These are phyloP conservation scores for Aphanomyces euteiches DNA, from an alignment of 352 stramenopile species.

Conservation along the genomic window DNA sequence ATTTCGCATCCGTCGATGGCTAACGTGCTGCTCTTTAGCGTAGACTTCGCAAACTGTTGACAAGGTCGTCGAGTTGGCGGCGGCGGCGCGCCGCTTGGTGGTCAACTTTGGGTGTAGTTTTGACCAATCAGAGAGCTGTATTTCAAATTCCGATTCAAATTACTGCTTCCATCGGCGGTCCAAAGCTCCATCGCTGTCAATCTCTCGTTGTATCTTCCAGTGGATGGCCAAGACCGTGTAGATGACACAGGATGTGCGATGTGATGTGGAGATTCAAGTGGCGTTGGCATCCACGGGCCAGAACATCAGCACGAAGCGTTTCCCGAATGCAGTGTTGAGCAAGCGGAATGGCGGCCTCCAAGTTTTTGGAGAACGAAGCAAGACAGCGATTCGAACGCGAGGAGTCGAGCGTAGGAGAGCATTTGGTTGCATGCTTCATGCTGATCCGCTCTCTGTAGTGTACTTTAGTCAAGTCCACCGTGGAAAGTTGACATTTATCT, in stretches of 20 bases:
- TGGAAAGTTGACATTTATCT: slow-evolving; percentile 65
- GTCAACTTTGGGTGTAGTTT: too few relatives aligned
- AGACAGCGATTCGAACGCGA: slow-evolving; percentile 21
- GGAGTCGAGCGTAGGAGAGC: background rate
- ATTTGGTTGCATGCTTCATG: background rate
- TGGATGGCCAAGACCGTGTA: too few relatives aligned
- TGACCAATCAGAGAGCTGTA: too few relatives aligned
- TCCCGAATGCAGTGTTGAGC: slow-evolving; percentile 4
- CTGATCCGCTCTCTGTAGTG: slow-evolving; percentile 30
- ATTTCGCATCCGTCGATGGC: too few relatives aligned
- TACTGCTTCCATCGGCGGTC: too few relatives aligned
- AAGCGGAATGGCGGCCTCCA: slow-evolving; percentile 21
- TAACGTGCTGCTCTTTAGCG: too few relatives aligned
- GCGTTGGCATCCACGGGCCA: slow-evolving; percentile 22
- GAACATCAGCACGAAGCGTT: background rate
- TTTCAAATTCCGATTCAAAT: too few relatives aligned
- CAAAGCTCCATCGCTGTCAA: too few relatives aligned
- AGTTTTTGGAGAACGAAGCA: slow-evolving; percentile 1
- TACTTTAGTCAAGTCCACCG: slow-evolving; percentile 62
- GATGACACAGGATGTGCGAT: background rate
- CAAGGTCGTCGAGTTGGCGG: too few relatives aligned
- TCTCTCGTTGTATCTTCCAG: too few relatives aligned
- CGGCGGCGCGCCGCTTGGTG: too few relatives aligned
- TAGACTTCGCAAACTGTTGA: too few relatives aligned
- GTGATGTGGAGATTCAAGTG: slow-evolving; percentile 28